phyloP scores from a whole-genome alignment of 306 rosid species.

The Casuarina glauca region DNA sequence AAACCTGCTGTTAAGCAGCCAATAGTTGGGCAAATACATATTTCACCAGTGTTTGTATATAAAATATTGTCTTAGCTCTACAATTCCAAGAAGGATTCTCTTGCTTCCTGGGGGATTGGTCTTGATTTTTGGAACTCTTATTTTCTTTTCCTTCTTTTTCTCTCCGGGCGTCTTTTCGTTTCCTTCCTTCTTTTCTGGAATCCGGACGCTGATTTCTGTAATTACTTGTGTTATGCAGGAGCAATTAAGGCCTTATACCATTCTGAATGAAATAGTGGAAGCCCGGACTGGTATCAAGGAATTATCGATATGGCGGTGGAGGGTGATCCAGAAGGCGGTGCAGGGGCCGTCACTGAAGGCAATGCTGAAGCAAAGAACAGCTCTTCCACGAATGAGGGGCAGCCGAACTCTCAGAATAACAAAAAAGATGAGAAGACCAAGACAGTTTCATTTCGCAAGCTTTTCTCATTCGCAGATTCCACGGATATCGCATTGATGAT shows the following conservation, averaged over 20 bases:
- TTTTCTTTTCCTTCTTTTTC: no score
- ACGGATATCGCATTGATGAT: constrained; percentile 38
- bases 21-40: background rate
- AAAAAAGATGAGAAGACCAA: constrained; percentile 20
- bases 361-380: constrained; percentile 14
- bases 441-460: constrained; percentile 38
- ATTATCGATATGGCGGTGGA: constrained; percentile 22
- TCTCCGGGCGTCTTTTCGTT: no score
- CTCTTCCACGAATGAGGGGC: background rate
- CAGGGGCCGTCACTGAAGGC: background rate
- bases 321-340: constrained; percentile 10
- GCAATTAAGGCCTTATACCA: background rate
- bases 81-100: background rate
- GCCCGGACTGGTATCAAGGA: background rate
- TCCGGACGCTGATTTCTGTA: background rate
- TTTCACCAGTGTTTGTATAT: background rate
- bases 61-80: background rate
- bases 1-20: background rate
- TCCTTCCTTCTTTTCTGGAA: background rate
- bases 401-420: constrained; percentile 11
- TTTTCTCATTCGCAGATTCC: constrained; percentile 48
- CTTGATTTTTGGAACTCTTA: background rate
- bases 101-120: background rate
- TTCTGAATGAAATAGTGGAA: background rate
- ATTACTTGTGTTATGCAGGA: background rate